Evolutionary conservation across 1,139 yeast species (phyloP).

Genomic region (Lodderomyces metapsilosis): DNA sequence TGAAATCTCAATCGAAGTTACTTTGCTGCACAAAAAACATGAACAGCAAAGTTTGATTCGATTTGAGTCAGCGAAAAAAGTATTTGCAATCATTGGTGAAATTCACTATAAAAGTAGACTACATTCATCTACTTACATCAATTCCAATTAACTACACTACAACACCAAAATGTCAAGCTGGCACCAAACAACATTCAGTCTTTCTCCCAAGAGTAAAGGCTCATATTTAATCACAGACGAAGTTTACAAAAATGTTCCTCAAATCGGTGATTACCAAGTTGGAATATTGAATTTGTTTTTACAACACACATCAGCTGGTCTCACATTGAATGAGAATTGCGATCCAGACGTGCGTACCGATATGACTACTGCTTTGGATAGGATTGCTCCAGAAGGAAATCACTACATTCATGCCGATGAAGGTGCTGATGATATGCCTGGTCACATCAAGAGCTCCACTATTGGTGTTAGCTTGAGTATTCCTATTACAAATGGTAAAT

Average conservation of each 20-base stretch:
- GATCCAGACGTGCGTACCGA: constrained; percentile 76
- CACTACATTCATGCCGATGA: constrained; percentile 67
- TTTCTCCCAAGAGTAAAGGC: constrained; percentile 63
- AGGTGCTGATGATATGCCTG: constrained; percentile 84
- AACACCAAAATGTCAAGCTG: constrained; percentile 28
- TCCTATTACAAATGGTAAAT: constrained; percentile 66
- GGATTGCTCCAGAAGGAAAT: constrained; percentile 70
- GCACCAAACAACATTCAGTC: constrained; percentile 57
- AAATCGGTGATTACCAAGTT: constrained; percentile 55
- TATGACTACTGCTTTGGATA: constrained; percentile 60
- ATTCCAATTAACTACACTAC: too few species aligned
- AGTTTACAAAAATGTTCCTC: constrained; percentile 54
- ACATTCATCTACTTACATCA: too few species aligned
- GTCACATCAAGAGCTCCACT: constrained; percentile 66
- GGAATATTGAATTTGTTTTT: constrained; percentile 68
- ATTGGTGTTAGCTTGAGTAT: constrained; percentile 66
- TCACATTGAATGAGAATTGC: constrained; percentile 75
- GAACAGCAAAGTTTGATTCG: too few species aligned
- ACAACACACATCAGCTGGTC: constrained; percentile 78
- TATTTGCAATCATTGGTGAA: too few species aligned
- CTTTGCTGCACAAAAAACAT: too few species aligned
- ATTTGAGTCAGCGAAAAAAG: too few species aligned
- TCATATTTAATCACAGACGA: constrained; percentile 72
- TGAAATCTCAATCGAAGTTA: too few species aligned
- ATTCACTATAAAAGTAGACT: too few species aligned